These are phyloP conservation scores for Aspergillus bridgeri DNA, from an alignment of 495 filamentous ascomycete species.

Conservation along the genomic window DNA sequence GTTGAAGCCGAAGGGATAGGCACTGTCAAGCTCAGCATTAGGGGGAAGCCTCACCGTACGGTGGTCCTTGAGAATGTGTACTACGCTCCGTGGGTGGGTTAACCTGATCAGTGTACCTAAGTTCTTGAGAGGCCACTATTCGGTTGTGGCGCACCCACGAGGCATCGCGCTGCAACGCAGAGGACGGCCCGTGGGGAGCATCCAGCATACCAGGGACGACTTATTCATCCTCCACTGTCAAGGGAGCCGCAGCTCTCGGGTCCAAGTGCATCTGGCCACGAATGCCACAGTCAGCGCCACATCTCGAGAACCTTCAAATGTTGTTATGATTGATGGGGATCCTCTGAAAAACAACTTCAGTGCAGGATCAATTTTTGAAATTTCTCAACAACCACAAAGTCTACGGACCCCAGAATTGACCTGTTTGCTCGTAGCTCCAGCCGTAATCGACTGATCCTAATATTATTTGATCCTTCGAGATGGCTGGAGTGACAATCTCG, in stretches of 20 bases:
- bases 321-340: slow-evolving; percentile 2
- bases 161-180: slow-evolving; percentile 14
- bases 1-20: slow-evolving; percentile 20
- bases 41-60: slow-evolving; percentile 10
- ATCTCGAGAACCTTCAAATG: slow-evolving; percentile 5
- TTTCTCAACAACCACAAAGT: no score
- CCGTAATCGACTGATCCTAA: no score
- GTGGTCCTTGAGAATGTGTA: slow-evolving; percentile 12
- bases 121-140: slow-evolving; percentile 5
- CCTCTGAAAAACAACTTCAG: no score
- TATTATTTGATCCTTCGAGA: no score
- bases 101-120: slow-evolving; percentile 17
- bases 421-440: no score
- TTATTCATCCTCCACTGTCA: slow-evolving; percentile 15
- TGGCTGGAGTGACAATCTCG: no score
- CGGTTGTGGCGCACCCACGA: slow-evolving; percentile 12
- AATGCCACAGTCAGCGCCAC: slow-evolving; percentile 1
- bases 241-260: slow-evolving; percentile 1
- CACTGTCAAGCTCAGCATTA: slow-evolving; percentile 13
- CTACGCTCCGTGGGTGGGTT: slow-evolving; percentile 3
- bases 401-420: no score
- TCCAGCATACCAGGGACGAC: slow-evolving; percentile 12
- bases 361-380: no score
- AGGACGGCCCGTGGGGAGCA: slow-evolving; percentile 13
- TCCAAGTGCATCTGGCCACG: slow-evolving; percentile 4